Evolutionary conservation across 2,329 filamentous ascomycete species (phyloP), one percentile per base, ranked within the genome.

Genomic region (Monosporascus sp.): DNA sequence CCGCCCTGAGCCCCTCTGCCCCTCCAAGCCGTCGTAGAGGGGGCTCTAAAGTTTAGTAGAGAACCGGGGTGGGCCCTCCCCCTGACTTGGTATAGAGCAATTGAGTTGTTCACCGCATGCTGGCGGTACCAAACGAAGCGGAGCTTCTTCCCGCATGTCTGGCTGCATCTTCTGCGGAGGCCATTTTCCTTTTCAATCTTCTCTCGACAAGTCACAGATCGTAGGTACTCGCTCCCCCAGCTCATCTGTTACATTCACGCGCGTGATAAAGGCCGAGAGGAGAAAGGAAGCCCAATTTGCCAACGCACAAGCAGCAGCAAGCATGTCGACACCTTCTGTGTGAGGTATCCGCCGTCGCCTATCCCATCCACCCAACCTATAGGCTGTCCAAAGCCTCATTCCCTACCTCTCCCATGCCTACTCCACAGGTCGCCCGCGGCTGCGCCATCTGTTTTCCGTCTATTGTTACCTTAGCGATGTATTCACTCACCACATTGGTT

Each of bases 371-470:
- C 44, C 52, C 49, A 58, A 50, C 44, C 52, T 49, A 58, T 59
- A 52, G 55, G 51, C 53, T 26, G 50, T 41, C 37, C 51, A 58
- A 58, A 59, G 53, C 57, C 63, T 63, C 64, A 63, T 58, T 51
- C 44, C 44, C 48, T 49, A 11, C 17, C 48, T 50, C 35, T 7
- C 35, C 41, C 49, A 41, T 48, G 44, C 53, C 26, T 40, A 41
- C 48, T 41, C 44, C 31, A 35, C 31, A 35, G 11, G 31, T 2
- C 11, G 9, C 31, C 31, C 31, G 40, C 40, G 19, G 35, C 37
- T 31, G 45, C 45, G 51, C n/a, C 37, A 48, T 27, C 38, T 40
- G 41, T 53, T 50, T 41, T 46, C 22, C 24, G 24, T 31, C 14
- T 16, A 26, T 17, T n/a, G 11, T 19, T 16, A n/a, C 22, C 43